phyloP scores from a whole-genome alignment of 352 stramenopile genomes.

The Blastocystis sp. region DNA sequence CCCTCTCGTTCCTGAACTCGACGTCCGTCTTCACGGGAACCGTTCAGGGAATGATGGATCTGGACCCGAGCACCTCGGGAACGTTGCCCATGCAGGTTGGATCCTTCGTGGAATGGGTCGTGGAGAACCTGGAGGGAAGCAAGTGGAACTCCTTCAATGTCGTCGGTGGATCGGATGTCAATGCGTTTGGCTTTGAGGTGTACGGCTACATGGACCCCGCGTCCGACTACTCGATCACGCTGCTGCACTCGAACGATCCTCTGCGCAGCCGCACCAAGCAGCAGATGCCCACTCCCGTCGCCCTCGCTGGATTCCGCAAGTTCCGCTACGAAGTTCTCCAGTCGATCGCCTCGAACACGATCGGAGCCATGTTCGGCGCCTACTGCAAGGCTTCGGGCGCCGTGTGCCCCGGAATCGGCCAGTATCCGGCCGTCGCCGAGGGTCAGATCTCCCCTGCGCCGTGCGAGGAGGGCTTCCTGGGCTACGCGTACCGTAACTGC shows the following conservation, averaged over 20 bases:
- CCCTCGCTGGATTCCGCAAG: background rate
- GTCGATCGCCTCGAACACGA: background rate
- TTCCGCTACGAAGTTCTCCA: background rate
- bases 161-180: too few relatives aligned
- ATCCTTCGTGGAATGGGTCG: background rate
- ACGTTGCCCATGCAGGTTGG: background rate
- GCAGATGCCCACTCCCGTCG: background rate
- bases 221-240: background rate
- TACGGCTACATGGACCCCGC: background rate
- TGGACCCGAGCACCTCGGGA: background rate
- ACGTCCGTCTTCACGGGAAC: background rate
- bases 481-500: slow-evolving; percentile 26
- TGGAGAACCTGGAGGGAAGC: slow-evolving; percentile 1
- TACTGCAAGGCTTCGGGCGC: background rate
- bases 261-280: background rate
- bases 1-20: background rate
- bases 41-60: background rate
- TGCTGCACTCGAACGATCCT: background rate
- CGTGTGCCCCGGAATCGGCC: background rate
- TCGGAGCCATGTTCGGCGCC: background rate
- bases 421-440: slow-evolving; percentile 15
- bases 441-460: background rate
- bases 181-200: background rate
- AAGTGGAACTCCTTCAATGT: background rate
- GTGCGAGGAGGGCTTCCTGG: background rate